phyloP scores from a whole-genome alignment of 176 grass and related monocot species.

The Hordeum marinum region DNA sequence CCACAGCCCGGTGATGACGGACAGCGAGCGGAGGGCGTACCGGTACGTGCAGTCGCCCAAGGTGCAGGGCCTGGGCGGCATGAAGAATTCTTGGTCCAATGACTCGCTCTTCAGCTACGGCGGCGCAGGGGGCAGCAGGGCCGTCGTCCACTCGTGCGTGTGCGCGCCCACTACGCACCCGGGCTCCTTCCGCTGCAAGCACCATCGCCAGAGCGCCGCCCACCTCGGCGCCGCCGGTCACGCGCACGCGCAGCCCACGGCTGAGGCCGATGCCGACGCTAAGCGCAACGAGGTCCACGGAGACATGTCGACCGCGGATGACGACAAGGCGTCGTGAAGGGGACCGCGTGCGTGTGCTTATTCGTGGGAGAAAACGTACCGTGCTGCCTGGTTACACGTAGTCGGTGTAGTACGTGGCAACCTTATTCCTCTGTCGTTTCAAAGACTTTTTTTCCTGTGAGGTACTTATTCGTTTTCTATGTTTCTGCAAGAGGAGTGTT shows the following conservation, averaged over 20 bases:
- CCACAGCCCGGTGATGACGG: conserved; percentile 57
- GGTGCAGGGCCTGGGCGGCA: conserved; percentile 20
- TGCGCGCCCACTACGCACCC: conserved; percentile 79
- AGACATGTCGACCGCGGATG: not conserved
- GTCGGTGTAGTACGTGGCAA: not conserved
- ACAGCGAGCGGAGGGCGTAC: conserved; percentile 50
- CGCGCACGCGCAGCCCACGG: not conserved
- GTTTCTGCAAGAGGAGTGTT: not conserved
- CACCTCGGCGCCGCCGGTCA: not conserved
- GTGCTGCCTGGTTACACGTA: not conserved
- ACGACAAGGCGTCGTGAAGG: conserved; percentile 17
- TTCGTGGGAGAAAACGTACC: not conserved
- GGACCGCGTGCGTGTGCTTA: not conserved
- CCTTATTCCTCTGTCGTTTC: not conserved
- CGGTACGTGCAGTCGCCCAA: conserved; percentile 36
- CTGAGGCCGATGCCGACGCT: not conserved
- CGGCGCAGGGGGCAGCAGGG: not conserved
- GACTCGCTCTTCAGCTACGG: conserved; percentile 61
- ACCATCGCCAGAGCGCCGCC: conserved; percentile 50
- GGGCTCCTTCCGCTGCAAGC: conserved; percentile 81
- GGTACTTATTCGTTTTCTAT: not conserved
- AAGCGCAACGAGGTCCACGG: not conserved
- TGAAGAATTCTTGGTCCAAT: conserved; percentile 73
- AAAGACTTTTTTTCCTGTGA: not conserved
- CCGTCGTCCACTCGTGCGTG: conserved; percentile 41